A percentile compares a stretch with the other conserved stretches of the same genome.
These are phyloP conservation scores for Exophiala phaeomuriformis DNA, from an alignment of 2,329 filamentous ascomycete genomes.

Conservation along the genomic window DNA sequence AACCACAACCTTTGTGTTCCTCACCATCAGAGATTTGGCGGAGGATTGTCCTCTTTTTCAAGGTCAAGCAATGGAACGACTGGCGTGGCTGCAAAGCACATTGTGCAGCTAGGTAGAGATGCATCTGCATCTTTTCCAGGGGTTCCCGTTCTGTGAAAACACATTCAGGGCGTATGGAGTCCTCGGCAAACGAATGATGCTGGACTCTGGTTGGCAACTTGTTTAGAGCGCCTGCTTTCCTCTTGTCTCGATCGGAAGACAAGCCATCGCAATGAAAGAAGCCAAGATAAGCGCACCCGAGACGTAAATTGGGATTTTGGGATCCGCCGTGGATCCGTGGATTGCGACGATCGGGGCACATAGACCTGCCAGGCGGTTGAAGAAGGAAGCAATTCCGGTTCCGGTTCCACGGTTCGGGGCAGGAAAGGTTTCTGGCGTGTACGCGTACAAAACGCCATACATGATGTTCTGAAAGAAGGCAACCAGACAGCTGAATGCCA, in stretches of 20 bases:
- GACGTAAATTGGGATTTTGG: constrained; percentile 41
- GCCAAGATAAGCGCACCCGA: constrained; percentile 40
- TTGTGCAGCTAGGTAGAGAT: no score
- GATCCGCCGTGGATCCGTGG: constrained; percentile 34
- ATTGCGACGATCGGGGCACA: constrained; percentile 49
- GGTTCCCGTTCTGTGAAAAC: no score
- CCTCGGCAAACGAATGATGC: no score
- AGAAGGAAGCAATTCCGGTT: constrained; percentile 65
- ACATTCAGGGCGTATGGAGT: no score
- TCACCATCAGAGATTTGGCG: no score
- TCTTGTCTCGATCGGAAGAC: constrained; percentile 42
- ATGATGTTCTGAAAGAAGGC: constrained; percentile 67
- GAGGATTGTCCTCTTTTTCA: no score
- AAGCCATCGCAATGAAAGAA: constrained; percentile 40
- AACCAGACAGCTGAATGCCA: constrained; percentile 73
- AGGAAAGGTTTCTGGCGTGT: constrained; percentile 66
- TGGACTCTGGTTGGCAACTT: no score
- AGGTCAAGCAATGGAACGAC: no score
- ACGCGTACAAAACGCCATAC: constrained; percentile 70
- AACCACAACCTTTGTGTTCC: no score
- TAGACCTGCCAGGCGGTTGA: constrained; percentile 70
- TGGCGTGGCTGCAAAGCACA: no score
- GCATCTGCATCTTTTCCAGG: no score
- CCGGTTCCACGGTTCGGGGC: constrained; percentile 71
- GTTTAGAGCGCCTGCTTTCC: constrained; percentile 37